Evolutionary conservation across 2,329 filamentous ascomycete species (phyloP).

Genomic region (Aspergillus sergii): DNA sequence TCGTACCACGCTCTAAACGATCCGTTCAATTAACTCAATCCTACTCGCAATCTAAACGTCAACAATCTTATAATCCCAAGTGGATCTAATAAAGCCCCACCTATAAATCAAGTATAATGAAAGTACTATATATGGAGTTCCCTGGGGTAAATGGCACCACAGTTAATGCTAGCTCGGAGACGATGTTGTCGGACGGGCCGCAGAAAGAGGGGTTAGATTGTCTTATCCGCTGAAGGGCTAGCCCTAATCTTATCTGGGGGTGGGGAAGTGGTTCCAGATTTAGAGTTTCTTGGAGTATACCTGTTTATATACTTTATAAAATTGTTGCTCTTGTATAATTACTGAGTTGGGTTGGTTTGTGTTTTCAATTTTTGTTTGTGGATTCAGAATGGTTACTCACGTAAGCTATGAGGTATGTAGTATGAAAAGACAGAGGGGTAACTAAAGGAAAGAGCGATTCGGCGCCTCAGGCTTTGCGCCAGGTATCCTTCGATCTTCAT

Average conservation of each 20-base stretch:
- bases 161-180: not conserved
- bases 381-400: not conserved
- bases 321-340: not conserved
- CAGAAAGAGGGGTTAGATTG: not conserved
- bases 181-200: not conserved
- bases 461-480: not conserved
- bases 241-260: constrained; percentile 1
- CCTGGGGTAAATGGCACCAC: no score
- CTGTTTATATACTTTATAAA: not conserved
- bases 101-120: not conserved
- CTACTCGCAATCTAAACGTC: not conserved
- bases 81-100: not conserved
- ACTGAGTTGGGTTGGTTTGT: no score
- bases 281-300: not conserved
- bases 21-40: not conserved
- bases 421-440: not conserved
- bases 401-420: not conserved
- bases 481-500: not conserved
- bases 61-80: not conserved
- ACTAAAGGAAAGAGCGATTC: not conserved
- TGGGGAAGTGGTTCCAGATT: not conserved
- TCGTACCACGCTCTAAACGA: not conserved
- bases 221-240: not conserved
- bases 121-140: no score
- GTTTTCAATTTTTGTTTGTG: not conserved